phyloP scores from a whole-genome alignment of 106 monocot genomes.

The Iris macrosiphon region DNA sequence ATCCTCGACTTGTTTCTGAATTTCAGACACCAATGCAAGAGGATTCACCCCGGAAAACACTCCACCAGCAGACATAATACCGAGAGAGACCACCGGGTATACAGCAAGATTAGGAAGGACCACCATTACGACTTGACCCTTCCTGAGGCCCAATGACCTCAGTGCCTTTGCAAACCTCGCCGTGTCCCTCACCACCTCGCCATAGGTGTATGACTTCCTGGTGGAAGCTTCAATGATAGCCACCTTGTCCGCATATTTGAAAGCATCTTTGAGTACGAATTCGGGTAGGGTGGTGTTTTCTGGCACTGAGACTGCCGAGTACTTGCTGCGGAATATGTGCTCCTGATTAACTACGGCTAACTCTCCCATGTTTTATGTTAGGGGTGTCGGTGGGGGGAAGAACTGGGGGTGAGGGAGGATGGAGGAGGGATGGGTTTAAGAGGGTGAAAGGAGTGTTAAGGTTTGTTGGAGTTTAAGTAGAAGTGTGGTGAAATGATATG shows the following conservation, averaged over 20 bases:
- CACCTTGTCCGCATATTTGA: slow-evolving; percentile 55
- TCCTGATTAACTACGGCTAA: slow-evolving; percentile 11
- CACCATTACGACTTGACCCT: slow-evolving; percentile 80
- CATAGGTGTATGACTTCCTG: slow-evolving; percentile 62
- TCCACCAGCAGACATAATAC: slow-evolving; percentile 81
- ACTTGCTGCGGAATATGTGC: slow-evolving; percentile 68
- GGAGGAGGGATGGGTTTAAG: neutral
- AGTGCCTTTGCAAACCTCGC: slow-evolving; percentile 62
- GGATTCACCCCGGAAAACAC: slow-evolving; percentile 94
- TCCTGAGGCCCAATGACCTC: slow-evolving; percentile 51
- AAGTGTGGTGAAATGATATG: neutral
- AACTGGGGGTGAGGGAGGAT: neutral
- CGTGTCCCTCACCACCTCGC: slow-evolving; percentile 42
- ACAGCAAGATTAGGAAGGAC: slow-evolving; percentile 68
- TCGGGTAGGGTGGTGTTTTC: slow-evolving; percentile 69
- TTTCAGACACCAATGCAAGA: slow-evolving; percentile 37
- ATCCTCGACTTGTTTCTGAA: slow-evolving; percentile 67
- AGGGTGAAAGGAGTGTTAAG: neutral
- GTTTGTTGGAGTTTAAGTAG: neutral
- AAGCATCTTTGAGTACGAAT: slow-evolving; percentile 66
- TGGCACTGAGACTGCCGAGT: slow-evolving; percentile 47
- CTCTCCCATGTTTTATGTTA: slow-evolving; percentile 1
- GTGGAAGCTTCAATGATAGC: slow-evolving; percentile 63
- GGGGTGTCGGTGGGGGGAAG: neutral
- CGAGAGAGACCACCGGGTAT: slow-evolving; percentile 79